phyloP scores from a whole-genome alignment of 192 early-diverging fungal genomes.

The Podila minutissima region DNA sequence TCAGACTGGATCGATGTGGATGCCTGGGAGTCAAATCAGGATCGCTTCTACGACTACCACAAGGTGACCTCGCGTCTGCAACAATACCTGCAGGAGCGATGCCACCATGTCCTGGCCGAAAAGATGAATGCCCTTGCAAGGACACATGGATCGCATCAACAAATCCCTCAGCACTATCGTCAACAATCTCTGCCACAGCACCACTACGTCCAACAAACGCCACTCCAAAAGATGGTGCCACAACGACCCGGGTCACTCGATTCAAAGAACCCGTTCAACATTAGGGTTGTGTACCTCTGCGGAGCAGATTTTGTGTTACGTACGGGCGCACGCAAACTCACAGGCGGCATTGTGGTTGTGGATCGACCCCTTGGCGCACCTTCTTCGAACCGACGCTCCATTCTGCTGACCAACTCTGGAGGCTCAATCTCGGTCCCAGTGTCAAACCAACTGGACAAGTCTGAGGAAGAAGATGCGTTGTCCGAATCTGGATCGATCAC shows the following conservation, averaged over 20 bases:
- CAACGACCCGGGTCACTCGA: constrained; percentile 49
- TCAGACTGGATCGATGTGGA: constrained; percentile 55
- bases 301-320: constrained; percentile 50
- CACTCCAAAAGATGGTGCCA: constrained; percentile 9
- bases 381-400: constrained; percentile 35
- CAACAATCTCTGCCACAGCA: constrained; percentile 7
- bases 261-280: constrained; percentile 37
- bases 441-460: constrained; percentile 14
- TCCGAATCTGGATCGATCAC: neutral
- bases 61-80: constrained; percentile 43
- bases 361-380: constrained; percentile 39
- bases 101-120: constrained; percentile 15
- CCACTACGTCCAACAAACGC: constrained; percentile 11
- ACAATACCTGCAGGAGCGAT: constrained; percentile 32
- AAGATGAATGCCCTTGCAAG: constrained; percentile 24
- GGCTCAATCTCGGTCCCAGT: constrained; percentile 35
- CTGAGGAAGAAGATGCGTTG: neutral
- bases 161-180: neutral
- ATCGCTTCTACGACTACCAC: constrained; percentile 35
- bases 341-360: constrained; percentile 38
- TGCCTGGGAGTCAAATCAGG: constrained; percentile 47
- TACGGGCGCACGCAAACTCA: constrained; percentile 45
- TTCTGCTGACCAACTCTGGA: constrained; percentile 23
- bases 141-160: neutral
- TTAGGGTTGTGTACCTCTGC: constrained; percentile 54